Evolutionary conservation across 805 yeast species (phyloP), one percentile per base, ranked within the genome.

Genomic region (Saccharomycopsis vini): DNA sequence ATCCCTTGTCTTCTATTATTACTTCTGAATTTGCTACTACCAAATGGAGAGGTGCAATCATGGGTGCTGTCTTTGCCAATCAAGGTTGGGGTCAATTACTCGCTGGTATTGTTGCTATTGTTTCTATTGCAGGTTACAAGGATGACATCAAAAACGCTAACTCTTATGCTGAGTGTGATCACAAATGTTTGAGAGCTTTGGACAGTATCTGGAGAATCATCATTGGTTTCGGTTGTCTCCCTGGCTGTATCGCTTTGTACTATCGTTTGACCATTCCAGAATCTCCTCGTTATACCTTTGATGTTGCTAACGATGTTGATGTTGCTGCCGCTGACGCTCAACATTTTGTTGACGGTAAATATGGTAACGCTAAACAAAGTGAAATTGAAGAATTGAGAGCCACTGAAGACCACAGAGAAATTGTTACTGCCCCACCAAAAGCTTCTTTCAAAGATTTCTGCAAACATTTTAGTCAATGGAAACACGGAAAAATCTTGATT

Each of bases 31-130:
- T 87, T 58, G 75, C 95, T 22, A 85, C 95, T 47, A 87, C 95
- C 53, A 86, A 83, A 65, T 87, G 95, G 95, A 84, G 96, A 79
- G 96, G 96, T 74, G 95, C 95, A 52, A 86, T 86, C 56, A 87
- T 87, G 95, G 88, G 85, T 60, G 95, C 95, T 23, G 95, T 87
- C 45, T 89, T 89, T 64, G 90, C 96, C 46, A 88, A 88, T 71
- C 97, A 89, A 69, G 97, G 96, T 66, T 77, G 92, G 79, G 97
- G 97, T 64, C 96, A 89, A 70, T 74, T 88, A 49, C 59, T 79
- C 16, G 95, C 87, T 49, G 95, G 90, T 76, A 70, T 87, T 52
- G 84, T 87, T 55, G 85, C 95, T 45, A 66, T 87, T 50, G 59
- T 84, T 46, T 72, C 77, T 59, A 82, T 85, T 53, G 83, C 81